Conservation (phyloP, 305 asterid genomes). For the Solanum chacoense region DNA sequence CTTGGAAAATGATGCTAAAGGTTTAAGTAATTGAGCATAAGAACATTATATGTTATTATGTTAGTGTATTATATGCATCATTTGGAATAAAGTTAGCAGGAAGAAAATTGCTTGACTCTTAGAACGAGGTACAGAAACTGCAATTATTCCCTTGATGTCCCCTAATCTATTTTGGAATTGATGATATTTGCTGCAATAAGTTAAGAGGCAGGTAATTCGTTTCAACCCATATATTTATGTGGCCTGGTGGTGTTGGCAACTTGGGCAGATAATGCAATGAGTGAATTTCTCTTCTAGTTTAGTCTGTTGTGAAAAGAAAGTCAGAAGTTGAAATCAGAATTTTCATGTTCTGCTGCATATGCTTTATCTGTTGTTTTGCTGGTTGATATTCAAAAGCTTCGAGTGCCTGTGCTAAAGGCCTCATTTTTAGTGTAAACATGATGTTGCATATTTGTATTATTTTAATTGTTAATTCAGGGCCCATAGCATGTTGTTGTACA, state of each 20-base stretch:
- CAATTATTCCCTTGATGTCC: background rate
- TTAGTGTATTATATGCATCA: background rate
- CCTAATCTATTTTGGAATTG: background rate
- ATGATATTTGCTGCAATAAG: background rate
- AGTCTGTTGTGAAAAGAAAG: background rate
- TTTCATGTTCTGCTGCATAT: background rate
- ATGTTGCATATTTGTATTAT: background rate
- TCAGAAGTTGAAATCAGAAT: background rate
- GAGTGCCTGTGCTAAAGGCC: background rate
- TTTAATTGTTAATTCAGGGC: background rate
- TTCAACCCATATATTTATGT: background rate
- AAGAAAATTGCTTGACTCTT: background rate
- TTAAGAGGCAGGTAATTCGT: background rate
- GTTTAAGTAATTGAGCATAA: background rate
- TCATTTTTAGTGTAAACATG: background rate
- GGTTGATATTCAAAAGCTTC: background rate
- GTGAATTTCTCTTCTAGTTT: background rate
- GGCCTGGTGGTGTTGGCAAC: background rate
- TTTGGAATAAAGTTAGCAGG: background rate
- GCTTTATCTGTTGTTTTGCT: background rate
- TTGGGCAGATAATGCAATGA: background rate
- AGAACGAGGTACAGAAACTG: background rate
- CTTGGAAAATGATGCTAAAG: background rate
- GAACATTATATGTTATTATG: background rate
- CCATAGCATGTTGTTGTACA: background rate